Base-by-base conservation (phyloP, 139 green algal species). In the Chlorella vulgaris region DNA sequence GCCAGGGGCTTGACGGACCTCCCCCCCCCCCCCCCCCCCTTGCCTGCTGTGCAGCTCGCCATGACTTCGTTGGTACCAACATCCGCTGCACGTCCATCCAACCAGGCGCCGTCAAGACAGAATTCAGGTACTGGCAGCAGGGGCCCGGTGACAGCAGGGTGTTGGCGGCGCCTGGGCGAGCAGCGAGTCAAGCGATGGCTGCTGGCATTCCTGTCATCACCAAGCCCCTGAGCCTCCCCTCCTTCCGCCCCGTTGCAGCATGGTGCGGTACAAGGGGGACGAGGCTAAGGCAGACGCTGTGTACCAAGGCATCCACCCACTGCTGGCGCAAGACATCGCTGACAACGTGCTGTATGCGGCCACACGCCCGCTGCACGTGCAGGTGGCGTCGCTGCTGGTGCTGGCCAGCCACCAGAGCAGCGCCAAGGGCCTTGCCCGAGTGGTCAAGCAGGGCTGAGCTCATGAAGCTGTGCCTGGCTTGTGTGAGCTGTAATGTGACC, bases 301-400 rank as follows among this genome's bases (percentile, higher is more conserved):
- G 21, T 97, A 97, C 82, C 73, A 85, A 47, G 92, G 94, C 42
- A 90, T 96, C 29, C 73, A 91, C 18, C 88, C 91, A 0, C 78
- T 97, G 47, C 86, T 74, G 0, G 93, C 89, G 3, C 82, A 86
- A 26, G 94, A 98, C 82, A 91, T 98, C 7, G 94, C 94, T 29
- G 94, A 98, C 87, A 92, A 96, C 61, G 89, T 95, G 33, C 77
- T 96, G 50, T 98, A 96, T 75, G 91, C 88, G 5, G 81, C 82
- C 50, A 94, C 91, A 13, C 83, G 91, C 81, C 84, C 84, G 42
- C 74, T 63, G 7, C 84, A 88, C 69, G 84, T 88, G 18, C 84
- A 88, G 65, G 87, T 89, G 42, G 43, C 73, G 0, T 55, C 83
- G 38, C 85, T 89, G 24, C 28, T 84, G 0, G 55, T 85, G 21